Conservation (phyloP, 2,329 filamentous ascomycete species). For the Didymella pomorum region DNA sequence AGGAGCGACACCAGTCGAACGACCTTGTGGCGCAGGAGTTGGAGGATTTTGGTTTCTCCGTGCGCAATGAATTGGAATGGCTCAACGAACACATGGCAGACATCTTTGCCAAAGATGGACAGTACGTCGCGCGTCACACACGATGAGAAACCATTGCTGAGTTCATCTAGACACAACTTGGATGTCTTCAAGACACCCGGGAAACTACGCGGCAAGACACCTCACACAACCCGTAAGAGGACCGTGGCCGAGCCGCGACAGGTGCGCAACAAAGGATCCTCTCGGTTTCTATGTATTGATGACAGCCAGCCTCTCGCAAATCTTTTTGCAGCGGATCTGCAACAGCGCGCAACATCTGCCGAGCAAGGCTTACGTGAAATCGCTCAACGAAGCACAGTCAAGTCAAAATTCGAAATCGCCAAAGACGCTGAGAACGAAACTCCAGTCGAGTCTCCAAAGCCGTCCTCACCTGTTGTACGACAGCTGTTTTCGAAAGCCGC, state of each 20-base stretch:
- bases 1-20: conserved; percentile 80
- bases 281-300: conserved; percentile 32
- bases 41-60: conserved; percentile 92
- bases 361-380: conserved; percentile 59
- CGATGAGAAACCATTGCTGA: conserved; percentile 34
- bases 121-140: conserved; percentile 66
- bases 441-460: conserved; percentile 33
- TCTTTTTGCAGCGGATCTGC: conserved; percentile 56
- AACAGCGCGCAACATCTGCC: conserved; percentile 60
- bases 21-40: conserved; percentile 81
- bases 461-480: conserved; percentile 39
- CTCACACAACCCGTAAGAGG: conserved; percentile 72
- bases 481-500: conserved; percentile 40
- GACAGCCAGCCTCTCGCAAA: conserved; percentile 56
- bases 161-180: conserved; percentile 74
- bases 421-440: conserved; percentile 58
- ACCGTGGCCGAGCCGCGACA: conserved; percentile 65
- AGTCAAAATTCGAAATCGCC: conserved; percentile 67
- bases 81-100: conserved; percentile 98
- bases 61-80: conserved; percentile 95
- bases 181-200: conserved; percentile 97
- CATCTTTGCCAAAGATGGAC: conserved; percentile 84
- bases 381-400: conserved; percentile 63
- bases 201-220: conserved; percentile 82
- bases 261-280: conserved; percentile 66